A percentile compares a stretch with the other conserved stretches of the same genome.
Conservation (phyloP, 2,329 filamentous ascomycete genomes). For the Apiospora sp. region DNA sequence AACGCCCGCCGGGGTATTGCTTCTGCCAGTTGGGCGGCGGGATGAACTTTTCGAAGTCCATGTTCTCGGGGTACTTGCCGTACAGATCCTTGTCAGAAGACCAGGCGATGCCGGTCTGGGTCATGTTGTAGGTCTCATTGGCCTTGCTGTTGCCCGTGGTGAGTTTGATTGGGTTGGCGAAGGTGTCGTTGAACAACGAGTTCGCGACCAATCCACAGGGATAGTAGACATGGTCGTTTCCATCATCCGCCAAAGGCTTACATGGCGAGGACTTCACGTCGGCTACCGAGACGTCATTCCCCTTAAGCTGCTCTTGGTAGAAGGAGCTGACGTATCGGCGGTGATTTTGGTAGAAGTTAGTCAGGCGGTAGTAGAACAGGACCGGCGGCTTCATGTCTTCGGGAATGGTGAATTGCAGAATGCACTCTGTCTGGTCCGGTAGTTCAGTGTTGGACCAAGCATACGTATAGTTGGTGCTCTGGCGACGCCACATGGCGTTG, state of each 20-base stretch:
- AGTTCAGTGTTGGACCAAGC: conserved; percentile 39
- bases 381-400: conserved; percentile 83
- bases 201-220: conserved; percentile 97
- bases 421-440: conserved; percentile 61
- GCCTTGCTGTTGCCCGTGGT: conserved; percentile 53
- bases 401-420: conserved; percentile 79
- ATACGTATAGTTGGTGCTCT: conserved; percentile 47
- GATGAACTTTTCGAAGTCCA: conserved; percentile 67
- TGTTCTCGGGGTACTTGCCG: conserved; percentile 54
- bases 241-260: conserved; percentile 69
- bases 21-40: conserved; percentile 83
- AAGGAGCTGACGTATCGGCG: conserved; percentile 94
- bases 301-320: conserved; percentile 81
- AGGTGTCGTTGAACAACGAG: conserved; percentile 95
- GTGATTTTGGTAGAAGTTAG: conserved; percentile 99
- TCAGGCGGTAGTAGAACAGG: conserved; percentile 92
- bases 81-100: conserved; percentile 82
- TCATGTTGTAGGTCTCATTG: conserved; percentile 75
- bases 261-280: conserved; percentile 76
- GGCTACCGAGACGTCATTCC: conserved; percentile 64
- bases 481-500: conserved; percentile 46
- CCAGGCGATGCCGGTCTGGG: conserved; percentile 83
- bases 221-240: conserved; percentile 77
- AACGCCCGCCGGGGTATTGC: conserved; percentile 74
- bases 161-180: conserved; percentile 69